Base-by-base conservation (phyloP, 176 grass and related monocot genomes). In the Oryza australiensis region DNA sequence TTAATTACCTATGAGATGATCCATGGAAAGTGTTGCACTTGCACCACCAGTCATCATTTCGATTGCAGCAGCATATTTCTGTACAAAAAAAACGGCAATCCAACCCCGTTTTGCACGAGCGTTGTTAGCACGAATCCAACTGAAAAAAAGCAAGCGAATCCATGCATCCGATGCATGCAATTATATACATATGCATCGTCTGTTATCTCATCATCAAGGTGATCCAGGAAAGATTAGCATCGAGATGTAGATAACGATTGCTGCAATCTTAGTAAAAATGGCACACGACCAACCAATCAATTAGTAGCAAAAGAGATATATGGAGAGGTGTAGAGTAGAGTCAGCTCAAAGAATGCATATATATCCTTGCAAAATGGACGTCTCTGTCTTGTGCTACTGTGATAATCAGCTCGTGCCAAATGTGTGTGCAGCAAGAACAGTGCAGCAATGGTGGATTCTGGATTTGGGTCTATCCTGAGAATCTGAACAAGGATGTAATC, bases 51-150 rank as follows among this genome's bases (percentile, higher is more conserved):
- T 64, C 71, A 45, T 51, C 71, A 51, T 73, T 73, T 51, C 43
- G 26, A 20, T 32, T 9, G 7, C 13, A 1, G 9, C 7, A 30
- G 3, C 59, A 42, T 73, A 68, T 76, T 66, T 53, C 1, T 20
- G n/a, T 7, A 27, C 62, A 37, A 9, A n/a, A 24, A 60, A 10
- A 48, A 10, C 55, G 9, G 2, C 57, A 35, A 55, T 6, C 37
- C 38, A 66, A 12, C 22, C 14, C 24, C 1, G 33, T 67, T 75
- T 75, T 76, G 41, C 42, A 68, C 43, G 72, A 41, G 42, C 7
- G 18, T 84, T 51, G 14, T 75, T 83, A 55, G 28, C 62, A 66
- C 53, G 70, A 83, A 75, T 74, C 62, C 62, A 83, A 66, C 27
- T 26, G 60, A 43, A 69, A 79, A 79, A 46, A 70, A 2, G 15